Evolutionary conservation across 2,329 filamentous ascomycete genomes (phyloP), one percentile per base, ranked within the genome.

Genomic region (Trichoderma semiorbis): DNA sequence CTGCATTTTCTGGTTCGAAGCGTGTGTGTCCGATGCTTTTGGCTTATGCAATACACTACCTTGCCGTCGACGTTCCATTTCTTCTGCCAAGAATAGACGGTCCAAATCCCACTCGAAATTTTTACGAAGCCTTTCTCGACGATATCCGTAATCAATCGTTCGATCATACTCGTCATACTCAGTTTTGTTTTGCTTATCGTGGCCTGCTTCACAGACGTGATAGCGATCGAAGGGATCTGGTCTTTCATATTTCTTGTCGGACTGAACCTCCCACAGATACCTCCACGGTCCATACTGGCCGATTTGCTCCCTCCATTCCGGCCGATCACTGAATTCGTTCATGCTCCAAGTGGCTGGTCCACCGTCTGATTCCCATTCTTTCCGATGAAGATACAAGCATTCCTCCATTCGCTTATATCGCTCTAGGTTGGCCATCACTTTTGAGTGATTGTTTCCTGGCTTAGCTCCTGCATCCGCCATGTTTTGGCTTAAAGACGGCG

Each of bases 71-170:
- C 65, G 30, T 2, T 57, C 68, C 14, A 28, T 30, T 16, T 65
- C 68, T 64, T 70, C 68, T 5, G 68, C 68, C 0, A 70, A 53
- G 26, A 60, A 71, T 3, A 74, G 68, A 5, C 72, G 72, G 18
- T 74, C 71, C 58, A 74, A 26, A 8, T 74, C 72, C 72, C 72
- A 74, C 39, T 72, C 71, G 28, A 74, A 74, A 5, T 63, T 55
- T 26, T 70, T 68, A 14, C 71, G 67, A 1, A 74, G 24, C 18
- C 72, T 55, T 18, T 70, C 57, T 6, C 72, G 71, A n/a, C 50
- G 71, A 12, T 36, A 8, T 1, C 68, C 72, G 34, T 39, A 74
- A 30, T 74, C 71, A 53, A 70, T 70, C 3, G 39, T 39, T 14
- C 43, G 28, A 30, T 70, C 68, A 39, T 70, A 70, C 6, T 70